phyloP scores from a whole-genome alignment of 202 grass and related monocot genomes.

The Zoysia matrella region DNA sequence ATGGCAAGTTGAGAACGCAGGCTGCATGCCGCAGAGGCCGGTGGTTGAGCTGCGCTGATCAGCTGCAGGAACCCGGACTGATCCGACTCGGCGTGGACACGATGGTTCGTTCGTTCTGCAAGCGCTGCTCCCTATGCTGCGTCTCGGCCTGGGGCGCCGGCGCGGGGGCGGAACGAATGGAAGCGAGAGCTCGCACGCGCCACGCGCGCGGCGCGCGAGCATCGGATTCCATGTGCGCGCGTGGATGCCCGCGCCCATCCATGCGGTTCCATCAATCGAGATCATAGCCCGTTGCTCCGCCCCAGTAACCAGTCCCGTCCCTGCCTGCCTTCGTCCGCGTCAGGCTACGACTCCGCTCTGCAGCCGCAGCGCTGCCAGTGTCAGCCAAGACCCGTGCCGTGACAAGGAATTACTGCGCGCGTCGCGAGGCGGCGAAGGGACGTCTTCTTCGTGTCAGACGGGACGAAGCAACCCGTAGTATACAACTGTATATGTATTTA shows the following conservation, averaged over 20 bases:
- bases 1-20: not conserved
- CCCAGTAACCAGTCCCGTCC: conserved; percentile 27
- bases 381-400: not conserved
- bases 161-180: too few relatives aligned
- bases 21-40: not conserved
- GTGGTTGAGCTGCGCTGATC: not conserved
- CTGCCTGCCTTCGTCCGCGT: conserved; percentile 32
- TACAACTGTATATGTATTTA: too few relatives aligned
- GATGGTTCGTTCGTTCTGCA: not conserved
- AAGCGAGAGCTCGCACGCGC: not conserved
- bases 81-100: too few relatives aligned
- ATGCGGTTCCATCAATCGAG: conserved; percentile 21
- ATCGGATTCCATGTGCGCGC: conserved; percentile 32
- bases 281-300: conserved; percentile 12
- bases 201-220: not conserved
- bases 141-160: not conserved
- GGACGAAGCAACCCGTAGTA: too few relatives aligned
- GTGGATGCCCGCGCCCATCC: not conserved
- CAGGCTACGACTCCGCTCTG: too few relatives aligned
- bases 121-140: not conserved
- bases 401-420: too few relatives aligned
- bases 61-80: not conserved
- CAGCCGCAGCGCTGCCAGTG: too few relatives aligned
- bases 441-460: not conserved
- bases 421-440: not conserved